Base-by-base conservation (phyloP, 805 yeast genomes). In the Pichia cephalocereana region DNA sequence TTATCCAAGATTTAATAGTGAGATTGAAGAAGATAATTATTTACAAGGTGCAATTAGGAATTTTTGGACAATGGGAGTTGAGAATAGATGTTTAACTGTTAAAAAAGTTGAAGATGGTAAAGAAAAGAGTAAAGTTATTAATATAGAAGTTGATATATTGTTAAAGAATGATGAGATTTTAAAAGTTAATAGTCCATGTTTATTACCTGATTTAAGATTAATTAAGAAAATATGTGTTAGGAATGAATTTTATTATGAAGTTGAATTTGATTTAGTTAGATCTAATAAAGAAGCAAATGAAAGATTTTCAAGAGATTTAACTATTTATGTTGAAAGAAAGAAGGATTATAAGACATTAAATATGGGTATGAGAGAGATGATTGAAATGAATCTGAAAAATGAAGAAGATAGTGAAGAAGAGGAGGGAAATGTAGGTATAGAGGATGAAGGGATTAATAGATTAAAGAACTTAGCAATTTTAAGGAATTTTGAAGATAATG, bases 61-160 rank as follows among this genome's bases (percentile, higher is more conserved):
- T 62, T 83, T 93, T 54, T 93, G 98, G 97, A 83, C 89, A 1
- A 66, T 93, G 51, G 77, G 95, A 0, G 83, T 84, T 6, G 89
- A 83, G 54, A 83, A 83, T 3, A 69, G 96, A 49, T 88, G 96
- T 61, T 66, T 93, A n/a, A 75, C 86, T 6, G 74, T 83, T 1
- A 72, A 93, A 48, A 88, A 89, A 60, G 80, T 83, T 9, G 76
- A 75, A 19, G 74, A 83, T 0, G 76, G 71, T 6, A 71, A 68
- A 38, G 32, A 30, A 3, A 30, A 30, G 14, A 14, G 37, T 14
- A 14, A 15, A 34, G 82, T 88, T 0, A 70, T 79, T 15, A 72
- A 75, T 66, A 38, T 78, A 62, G 57, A 69, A 43, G 55, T 74
- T 63, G 49, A 64, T 40, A 39, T 67, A 38, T 51, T 53, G 7